A percentile compares a stretch with the other conserved stretches of the same genome.
Evolutionary conservation across 2,329 filamentous ascomycete species (phyloP).

Genomic region (Pseudogymnoascus sp.): DNA sequence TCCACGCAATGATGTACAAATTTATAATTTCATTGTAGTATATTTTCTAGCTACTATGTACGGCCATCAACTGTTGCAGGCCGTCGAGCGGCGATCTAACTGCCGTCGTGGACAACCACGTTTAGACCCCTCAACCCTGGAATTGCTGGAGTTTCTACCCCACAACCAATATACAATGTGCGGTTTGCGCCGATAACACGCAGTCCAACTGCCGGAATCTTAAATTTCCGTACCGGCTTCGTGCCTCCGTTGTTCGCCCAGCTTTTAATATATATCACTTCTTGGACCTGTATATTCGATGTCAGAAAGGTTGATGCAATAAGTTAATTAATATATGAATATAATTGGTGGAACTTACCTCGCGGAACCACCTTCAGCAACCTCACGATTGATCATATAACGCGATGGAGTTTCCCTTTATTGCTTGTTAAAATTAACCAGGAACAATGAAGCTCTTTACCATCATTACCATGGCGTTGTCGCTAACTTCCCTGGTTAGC

Average conservation of each 20-base stretch:
- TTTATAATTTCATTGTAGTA: background rate
- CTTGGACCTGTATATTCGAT: background rate
- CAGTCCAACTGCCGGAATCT: background rate
- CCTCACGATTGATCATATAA: background rate
- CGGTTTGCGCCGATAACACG: background rate
- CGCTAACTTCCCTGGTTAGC: background rate
- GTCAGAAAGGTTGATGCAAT: background rate
- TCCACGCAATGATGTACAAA: background rate
- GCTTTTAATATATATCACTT: background rate
- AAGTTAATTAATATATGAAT: background rate
- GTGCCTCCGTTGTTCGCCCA: background rate
- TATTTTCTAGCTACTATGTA: background rate
- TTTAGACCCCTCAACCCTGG: background rate
- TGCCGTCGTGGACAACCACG: background rate
- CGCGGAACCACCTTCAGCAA: background rate
- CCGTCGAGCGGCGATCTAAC: background rate
- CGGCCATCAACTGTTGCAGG: background rate
- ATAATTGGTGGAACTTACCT: constrained; percentile 2
- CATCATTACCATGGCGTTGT: background rate
- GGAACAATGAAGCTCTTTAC: constrained; percentile 2
- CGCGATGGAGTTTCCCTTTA: background rate
- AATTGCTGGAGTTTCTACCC: background rate
- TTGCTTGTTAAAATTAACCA: background rate
- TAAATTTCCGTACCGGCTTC: background rate
- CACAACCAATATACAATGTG: background rate